Evolutionary conservation across 805 yeast genomes (phyloP).

Genomic region (Zygoascus biomembranicola): DNA sequence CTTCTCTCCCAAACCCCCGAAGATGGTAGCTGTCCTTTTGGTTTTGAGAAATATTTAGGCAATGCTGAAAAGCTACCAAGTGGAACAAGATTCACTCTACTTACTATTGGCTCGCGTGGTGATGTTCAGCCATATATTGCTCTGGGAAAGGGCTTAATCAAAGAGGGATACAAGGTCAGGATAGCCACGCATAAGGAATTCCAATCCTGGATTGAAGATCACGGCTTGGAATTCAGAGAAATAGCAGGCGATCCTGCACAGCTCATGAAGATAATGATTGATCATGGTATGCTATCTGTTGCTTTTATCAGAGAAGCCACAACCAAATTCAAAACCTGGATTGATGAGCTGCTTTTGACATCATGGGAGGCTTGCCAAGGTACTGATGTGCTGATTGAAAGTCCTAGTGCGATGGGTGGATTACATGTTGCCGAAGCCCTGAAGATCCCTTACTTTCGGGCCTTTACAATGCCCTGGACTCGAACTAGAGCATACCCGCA

Average conservation of each 20-base stretch:
- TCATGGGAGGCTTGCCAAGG: conserved; percentile 84
- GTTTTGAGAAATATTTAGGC: too few species aligned
- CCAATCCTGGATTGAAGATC: conserved; percentile 57
- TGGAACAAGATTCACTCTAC: conserved; percentile 50
- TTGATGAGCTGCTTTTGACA: conserved; percentile 56
- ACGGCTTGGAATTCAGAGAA: conserved; percentile 60
- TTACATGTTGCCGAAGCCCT: conserved; percentile 91
- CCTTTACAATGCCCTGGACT: conserved; percentile 99
- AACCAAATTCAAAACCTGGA: conserved; percentile 73
- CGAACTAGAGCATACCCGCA: conserved; percentile 93
- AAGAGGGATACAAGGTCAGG: conserved; percentile 76
- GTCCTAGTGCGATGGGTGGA: conserved; percentile 96
- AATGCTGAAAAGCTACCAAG: conserved; percentile 20
- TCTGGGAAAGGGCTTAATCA: conserved; percentile 64
- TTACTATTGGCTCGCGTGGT: conserved; percentile 93
- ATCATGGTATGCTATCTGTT: conserved; percentile 80
- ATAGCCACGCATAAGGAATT: conserved; percentile 87
- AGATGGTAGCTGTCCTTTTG: neutral
- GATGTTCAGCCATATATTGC: conserved; percentile 97
- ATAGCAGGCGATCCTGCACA: conserved; percentile 93
- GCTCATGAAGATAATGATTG: conserved; percentile 85
- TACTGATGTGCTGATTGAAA: conserved; percentile 77
- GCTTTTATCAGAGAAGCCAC: conserved; percentile 79
- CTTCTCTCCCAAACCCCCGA: conserved; percentile 1
- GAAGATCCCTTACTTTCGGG: conserved; percentile 83